These are phyloP conservation scores for Cordyceps cateniannulata DNA, from an alignment of 2,329 filamentous ascomycete species.

Conservation along the genomic window DNA sequence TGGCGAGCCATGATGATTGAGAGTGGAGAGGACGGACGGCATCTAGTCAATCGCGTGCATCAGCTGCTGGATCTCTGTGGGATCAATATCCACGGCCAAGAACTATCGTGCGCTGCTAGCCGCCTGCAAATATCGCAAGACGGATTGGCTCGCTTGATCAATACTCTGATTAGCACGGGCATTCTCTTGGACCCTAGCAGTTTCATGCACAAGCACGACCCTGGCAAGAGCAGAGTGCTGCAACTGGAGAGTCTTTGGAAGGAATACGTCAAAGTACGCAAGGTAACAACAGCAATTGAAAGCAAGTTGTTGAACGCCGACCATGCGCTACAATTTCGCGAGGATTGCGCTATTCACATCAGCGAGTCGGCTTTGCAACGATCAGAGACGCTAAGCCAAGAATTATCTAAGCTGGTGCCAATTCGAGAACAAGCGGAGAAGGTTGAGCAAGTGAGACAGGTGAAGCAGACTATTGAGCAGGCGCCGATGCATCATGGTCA, in stretches of 20 bases:
- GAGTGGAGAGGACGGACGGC: constrained; percentile 18
- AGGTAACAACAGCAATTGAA: constrained; percentile 26
- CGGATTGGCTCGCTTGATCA: constrained; percentile 13
- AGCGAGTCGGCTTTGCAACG: constrained; percentile 17
- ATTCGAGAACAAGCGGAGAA: neutral
- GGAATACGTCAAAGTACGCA: constrained; percentile 24
- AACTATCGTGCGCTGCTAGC: neutral
- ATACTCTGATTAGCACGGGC: neutral
- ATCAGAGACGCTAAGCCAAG: constrained; percentile 19
- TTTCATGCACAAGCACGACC: neutral
- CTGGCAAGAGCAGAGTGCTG: constrained; percentile 21
- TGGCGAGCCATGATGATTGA: constrained; percentile 22
- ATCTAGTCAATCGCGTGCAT: constrained; percentile 26
- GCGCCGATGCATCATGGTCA: neutral
- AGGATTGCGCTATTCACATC: constrained; percentile 24
- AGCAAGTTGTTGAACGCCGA: constrained; percentile 28
- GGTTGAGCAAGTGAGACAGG: neutral
- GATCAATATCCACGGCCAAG: constrained; percentile 14
- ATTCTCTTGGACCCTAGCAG: neutral
- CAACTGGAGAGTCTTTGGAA: constrained; percentile 30
- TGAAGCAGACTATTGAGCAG: neutral
- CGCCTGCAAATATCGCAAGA: constrained; percentile 22
- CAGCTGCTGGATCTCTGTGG: constrained; percentile 33
- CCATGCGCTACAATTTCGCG: constrained; percentile 23
- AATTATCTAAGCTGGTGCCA: constrained; percentile 16